These are phyloP conservation scores for Candida saitoana DNA, from an alignment of 805 yeast genomes.

Conservation along the genomic window DNA sequence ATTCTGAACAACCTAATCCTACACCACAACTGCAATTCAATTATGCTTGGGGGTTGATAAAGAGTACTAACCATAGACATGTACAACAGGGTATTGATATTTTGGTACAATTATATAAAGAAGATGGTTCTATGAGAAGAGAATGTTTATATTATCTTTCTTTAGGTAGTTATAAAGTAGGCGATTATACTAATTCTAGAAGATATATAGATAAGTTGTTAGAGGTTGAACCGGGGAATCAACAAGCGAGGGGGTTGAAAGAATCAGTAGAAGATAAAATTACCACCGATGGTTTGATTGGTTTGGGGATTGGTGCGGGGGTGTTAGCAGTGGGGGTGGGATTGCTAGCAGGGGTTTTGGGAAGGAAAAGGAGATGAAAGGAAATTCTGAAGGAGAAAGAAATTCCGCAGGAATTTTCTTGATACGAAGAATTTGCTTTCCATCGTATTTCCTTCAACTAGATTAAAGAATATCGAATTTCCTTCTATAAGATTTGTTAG, in stretches of 20 bases:
- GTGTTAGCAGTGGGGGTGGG: conserved; percentile 82
- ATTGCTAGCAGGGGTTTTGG: conserved; percentile 36
- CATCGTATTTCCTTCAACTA: too few relatives aligned
- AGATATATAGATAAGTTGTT: conserved; percentile 77
- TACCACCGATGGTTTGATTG: conserved; percentile 82
- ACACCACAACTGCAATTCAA: conserved; percentile 85
- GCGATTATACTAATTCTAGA: conserved; percentile 82
- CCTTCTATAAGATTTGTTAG: too few relatives aligned
- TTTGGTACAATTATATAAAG: conserved; percentile 65
- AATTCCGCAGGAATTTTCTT: too few relatives aligned
- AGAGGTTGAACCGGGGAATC: conserved; percentile 77
- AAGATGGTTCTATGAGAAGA: conserved; percentile 76
- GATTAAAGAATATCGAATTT: too few relatives aligned
- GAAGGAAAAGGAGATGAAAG: conserved; percentile 25
- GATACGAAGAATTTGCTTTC: too few relatives aligned
- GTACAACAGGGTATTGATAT: conserved; percentile 78
- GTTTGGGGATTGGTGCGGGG: conserved; percentile 84
- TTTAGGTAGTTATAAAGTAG: conserved; percentile 82
- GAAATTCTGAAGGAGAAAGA: background rate
- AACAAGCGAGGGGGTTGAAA: conserved; percentile 69
- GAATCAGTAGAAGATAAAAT: conserved; percentile 78
- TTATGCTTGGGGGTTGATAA: conserved; percentile 93
- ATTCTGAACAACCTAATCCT: conserved; percentile 74
- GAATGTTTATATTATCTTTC: conserved; percentile 87
- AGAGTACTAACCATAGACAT: conserved; percentile 56